Percentiles rank a stretch among this genome's conserved stretches.
phyloP scores from a whole-genome alignment of 495 filamentous ascomycete genomes.

The Penicillium tannophilum region DNA sequence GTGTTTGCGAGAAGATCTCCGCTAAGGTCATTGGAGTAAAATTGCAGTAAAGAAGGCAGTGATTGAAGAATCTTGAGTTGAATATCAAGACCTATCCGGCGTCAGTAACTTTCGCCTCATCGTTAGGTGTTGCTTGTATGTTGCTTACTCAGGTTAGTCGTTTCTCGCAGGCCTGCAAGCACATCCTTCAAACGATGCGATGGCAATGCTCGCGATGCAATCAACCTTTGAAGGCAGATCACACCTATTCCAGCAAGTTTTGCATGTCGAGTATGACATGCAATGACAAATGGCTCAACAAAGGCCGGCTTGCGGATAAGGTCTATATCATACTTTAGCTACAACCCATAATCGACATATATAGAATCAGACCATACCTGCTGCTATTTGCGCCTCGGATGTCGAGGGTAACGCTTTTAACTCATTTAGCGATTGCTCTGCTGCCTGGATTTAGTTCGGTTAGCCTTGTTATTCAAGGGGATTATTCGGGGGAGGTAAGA shows the following conservation, averaged over 20 bases:
- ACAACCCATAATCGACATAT: neutral
- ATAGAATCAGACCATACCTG: conserved; percentile 57
- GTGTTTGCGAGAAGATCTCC: conserved; percentile 78
- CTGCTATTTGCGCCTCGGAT: conserved; percentile 80
- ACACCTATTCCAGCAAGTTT: conserved; percentile 87
- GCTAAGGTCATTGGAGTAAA: conserved; percentile 80
- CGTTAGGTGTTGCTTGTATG: too few relatives aligned
- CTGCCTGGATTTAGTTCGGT: conserved; percentile 60
- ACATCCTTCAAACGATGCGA: conserved; percentile 75
- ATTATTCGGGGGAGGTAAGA: conserved; percentile 9
- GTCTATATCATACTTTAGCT: conserved; percentile 58
- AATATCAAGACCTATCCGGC: conserved; percentile 74
- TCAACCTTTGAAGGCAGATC: conserved; percentile 84
- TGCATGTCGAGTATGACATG: conserved; percentile 83
- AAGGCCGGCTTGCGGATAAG: conserved; percentile 79
- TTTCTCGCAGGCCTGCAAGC: conserved; percentile 82
- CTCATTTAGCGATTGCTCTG: conserved; percentile 90
- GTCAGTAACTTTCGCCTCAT: conserved; percentile 27
- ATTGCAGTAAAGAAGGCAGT: conserved; percentile 86
- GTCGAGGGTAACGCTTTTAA: conserved; percentile 76
- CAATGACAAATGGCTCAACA: conserved; percentile 88
- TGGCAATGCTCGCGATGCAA: conserved; percentile 76
- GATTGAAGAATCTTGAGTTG: conserved; percentile 96
- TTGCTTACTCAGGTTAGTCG: conserved; percentile 60
- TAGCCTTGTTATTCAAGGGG: conserved; percentile 15